These are phyloP conservation scores for Nyctanthes arbortristis DNA, from an alignment of 257 asterid species.

Conservation along the genomic window DNA sequence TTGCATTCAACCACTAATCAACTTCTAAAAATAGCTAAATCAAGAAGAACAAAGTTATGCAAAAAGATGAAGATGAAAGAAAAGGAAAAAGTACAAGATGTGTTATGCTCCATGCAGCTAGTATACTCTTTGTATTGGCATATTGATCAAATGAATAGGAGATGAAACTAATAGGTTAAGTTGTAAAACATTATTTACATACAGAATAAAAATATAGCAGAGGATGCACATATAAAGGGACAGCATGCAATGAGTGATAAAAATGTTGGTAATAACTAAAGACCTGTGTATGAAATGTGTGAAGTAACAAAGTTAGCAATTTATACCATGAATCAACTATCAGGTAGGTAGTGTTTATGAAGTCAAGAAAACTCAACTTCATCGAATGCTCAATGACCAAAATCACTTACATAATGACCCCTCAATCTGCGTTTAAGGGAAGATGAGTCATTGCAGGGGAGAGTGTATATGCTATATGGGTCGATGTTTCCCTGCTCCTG, in stretches of 20 bases:
- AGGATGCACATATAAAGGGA: too few species aligned
- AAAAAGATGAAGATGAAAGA: not conserved
- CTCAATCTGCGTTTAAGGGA: conserved; percentile 55
- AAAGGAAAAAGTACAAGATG: not conserved
- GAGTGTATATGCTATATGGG: conserved; percentile 84
- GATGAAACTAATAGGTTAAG: not conserved
- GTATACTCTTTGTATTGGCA: not conserved
- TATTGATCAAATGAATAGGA: not conserved
- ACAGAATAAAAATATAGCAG: not conserved
- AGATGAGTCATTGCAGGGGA: conserved; percentile 63
- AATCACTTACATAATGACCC: conserved; percentile 80
- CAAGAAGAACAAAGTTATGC: not conserved
- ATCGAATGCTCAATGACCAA: not conserved
- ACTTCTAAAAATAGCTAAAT: not conserved
- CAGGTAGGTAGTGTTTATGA: not conserved
- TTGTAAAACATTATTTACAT: too few species aligned
- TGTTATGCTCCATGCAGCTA: not conserved
- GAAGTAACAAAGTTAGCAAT: not conserved
- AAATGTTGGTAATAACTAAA: too few species aligned
- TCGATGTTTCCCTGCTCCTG: conserved; percentile 84
- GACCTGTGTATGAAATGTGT: not conserved
- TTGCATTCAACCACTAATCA: not conserved
- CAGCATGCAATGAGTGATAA: not conserved
- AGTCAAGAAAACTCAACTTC: not conserved
- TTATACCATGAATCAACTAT: not conserved